Evolutionary conservation across 306 rosid species (phyloP), one percentile per base, ranked within the genome.

Genomic region (Pterocarpus macrocarpus): DNA sequence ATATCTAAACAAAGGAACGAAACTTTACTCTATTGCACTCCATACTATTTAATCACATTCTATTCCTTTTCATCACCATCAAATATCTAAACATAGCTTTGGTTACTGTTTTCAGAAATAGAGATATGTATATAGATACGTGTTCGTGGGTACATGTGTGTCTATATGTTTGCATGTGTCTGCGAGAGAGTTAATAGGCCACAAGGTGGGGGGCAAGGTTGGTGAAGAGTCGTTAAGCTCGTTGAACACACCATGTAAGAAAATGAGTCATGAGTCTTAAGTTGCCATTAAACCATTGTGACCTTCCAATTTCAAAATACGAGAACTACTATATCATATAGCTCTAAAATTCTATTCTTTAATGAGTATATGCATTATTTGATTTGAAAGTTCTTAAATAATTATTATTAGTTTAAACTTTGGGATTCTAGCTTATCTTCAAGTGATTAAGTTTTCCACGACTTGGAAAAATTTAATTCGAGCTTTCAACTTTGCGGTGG

Each of bases 211-310:
- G 91, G 92, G 62, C 85, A 78, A 82, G 92, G 89, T 90, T 83
- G 97, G 91, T 92, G 85, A 28, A 64, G 82, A 79, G 91, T 87
- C 65, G 90, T 91, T 92, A 85, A 87, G 86, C 93, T 83, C 88
- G 84, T 82, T 89, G 84, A 36, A 78, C 90, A 69, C 85, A 80
- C 73, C 90, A 82, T 57, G 77, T 47, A 53, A 83, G 84, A 87
- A 86, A 82, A 71, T 5, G 59, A 71, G 61, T 59, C 52, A 69
- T 84, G 16, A 56, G 52, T 38, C 81, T 73, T 61, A 53, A 83
- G 79, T 76, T 79, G 64, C 76, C 85, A 80, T 83, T 85, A 55
- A 76, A 62, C 78, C 76, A 85, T 76, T 71, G 64, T 39, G 75
- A 85, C 79, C 43, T 71, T 83, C 80, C 79, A 82, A 82, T 75